Evolutionary conservation across 306 rosid species (phyloP), one percentile per base, ranked within the genome.

Genomic region (Gastrolobium bilobum): DNA sequence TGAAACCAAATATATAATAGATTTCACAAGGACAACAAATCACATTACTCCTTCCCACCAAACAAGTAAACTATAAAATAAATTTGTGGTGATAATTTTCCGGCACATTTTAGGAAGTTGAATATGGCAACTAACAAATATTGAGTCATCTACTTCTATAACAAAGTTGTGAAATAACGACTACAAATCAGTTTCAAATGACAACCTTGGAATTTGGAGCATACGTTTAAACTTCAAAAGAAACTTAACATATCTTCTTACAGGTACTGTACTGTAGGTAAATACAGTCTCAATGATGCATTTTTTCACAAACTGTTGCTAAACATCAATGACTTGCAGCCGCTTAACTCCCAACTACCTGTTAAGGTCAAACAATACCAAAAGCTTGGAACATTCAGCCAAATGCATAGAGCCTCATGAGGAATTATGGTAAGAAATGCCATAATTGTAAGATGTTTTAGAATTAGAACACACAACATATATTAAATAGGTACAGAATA

Each of bases 161-260:
- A 54, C 58, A 59, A 71, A 34, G 70, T 15, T 7, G 26, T 26
- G 29, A 61, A 71, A 81, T 46, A 9, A 29, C 3, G 10, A 38
- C 77, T 84, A 85, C 82, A 81, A 60, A 75, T 71, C 83, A 61
- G 72, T 79, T 75, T 64, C 81, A 68, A 82, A 52, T 47, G 50
- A 68, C 51, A 83, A 71, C 83, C 54, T 71, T 30, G 48, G 50
- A 56, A 71, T 81, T 78, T 77, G 15, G 54, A 79, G 75, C 86
- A 83, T 15, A 77, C 65, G 68, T 53, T 62, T 53, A 59, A 81
- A 40, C 42, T 40, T 65, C 26, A 63, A 61, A n/a, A 57, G 40
- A 81, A 65, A 48, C 38, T 33, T 70, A 34, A 56, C 26, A 68
- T n/a, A 81, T 75, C 64, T 26, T 70, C 71, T 68, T 76, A 63